Evolutionary conservation across 2,329 filamentous ascomycete species (phyloP), one percentile per base, ranked within the genome.

Genomic region (Volutella citrinella): DNA sequence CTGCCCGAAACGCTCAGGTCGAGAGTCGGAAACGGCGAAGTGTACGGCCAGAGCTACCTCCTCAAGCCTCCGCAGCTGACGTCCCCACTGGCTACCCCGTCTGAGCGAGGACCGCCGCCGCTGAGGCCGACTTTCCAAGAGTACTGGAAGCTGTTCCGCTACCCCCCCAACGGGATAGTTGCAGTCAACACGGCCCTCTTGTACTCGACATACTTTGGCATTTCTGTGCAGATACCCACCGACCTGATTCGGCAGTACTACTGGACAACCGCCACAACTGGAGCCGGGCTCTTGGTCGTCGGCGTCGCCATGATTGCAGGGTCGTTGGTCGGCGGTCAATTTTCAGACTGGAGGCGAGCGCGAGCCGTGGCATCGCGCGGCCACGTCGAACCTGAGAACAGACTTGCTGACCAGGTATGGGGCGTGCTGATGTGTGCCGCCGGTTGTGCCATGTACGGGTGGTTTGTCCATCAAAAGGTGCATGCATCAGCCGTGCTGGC

Each of bases 1-100:
- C 63, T 70, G 7, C 68, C 68, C 1, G 68, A 72, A 42, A 72
- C 68, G 3, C 52, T 71, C 8, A 61, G 67, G 17, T 56, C 59
- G 6, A 49, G 65, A 3, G 68, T 69, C 3, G 68, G 68, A 5
- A 68, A 69, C 34, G 66, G 66, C 12, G 43, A 48, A 12, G 34
- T 56, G 10, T 54, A 56, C 26, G 36, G 42, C 10, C 34, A 32
- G 6, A 7, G 34, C 14, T 37, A 51, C 36, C 14, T 57, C 11
- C 19, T 54, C 12, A 29, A 49, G 12, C 46, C 51, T 1, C 52
- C 46, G 3, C 46, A 36, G 15, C 24, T 49, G 8, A 45, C 48
- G 8, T 56, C 54, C 3, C 34, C 39, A 1, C 19, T 55, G 7
- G 55, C 46, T 5, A 43, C 48, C 6, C 44, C 53, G 30, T 25